Percentiles rank a stretch among this genome's conserved stretches.
These are phyloP conservation scores for Talaromyces verruculosus DNA, from an alignment of 2,329 filamentous ascomycete genomes.

Conservation along the genomic window DNA sequence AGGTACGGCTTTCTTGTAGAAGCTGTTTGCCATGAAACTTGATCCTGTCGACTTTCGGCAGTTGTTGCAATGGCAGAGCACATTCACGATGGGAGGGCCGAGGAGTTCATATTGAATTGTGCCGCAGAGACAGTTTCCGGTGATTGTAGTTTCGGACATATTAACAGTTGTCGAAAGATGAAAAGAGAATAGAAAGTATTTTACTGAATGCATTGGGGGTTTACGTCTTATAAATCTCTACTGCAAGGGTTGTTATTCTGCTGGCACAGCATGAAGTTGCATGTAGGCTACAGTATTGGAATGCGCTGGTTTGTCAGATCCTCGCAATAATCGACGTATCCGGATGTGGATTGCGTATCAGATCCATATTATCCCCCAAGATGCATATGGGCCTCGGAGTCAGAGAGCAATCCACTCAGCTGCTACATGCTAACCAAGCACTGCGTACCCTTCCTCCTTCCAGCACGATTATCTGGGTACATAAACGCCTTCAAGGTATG, in stretches of 20 bases:
- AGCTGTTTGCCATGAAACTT: constrained; percentile 10
- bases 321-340: neutral
- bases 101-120: constrained; percentile 12
- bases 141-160: neutral
- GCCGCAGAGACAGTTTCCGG: constrained; percentile 14
- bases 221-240: neutral
- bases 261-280: neutral
- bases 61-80: constrained; percentile 24
- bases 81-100: neutral
- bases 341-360: neutral
- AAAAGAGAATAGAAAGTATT: neutral
- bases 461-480: neutral
- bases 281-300: neutral
- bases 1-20: constrained; percentile 10
- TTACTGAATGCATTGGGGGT: neutral
- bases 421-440: too few species aligned
- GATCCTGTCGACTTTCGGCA: constrained; percentile 13
- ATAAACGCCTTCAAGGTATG: neutral
- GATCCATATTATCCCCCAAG: neutral
- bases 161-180: neutral
- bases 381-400: neutral
- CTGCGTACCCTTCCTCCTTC: too few species aligned
- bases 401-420: too few species aligned
- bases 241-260: neutral
- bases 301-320: neutral